A percentile compares a stretch with the other conserved stretches of the same genome.
phyloP scores from a whole-genome alignment of 2,329 filamentous ascomycete genomes.

The Xylariaceae sp. region DNA sequence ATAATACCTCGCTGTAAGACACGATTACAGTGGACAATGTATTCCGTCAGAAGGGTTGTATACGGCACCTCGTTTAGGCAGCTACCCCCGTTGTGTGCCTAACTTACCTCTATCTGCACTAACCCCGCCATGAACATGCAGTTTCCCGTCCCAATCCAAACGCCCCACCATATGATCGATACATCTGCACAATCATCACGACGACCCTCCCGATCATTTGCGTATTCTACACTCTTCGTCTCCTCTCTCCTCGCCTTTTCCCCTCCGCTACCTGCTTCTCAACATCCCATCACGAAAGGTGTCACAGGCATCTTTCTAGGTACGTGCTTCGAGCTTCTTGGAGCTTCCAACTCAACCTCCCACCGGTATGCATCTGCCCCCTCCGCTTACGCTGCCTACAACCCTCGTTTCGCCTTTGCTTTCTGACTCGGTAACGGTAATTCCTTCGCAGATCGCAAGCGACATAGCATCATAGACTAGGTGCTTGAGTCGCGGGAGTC shows the following conservation, averaged over 20 bases:
- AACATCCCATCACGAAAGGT: not conserved
- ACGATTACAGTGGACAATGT: too few species aligned
- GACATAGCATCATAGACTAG: not conserved
- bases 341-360: not conserved
- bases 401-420: not conserved
- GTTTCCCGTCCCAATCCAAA: not conserved
- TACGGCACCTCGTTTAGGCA: too few species aligned
- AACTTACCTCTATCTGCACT: too few species aligned
- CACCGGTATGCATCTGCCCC: not conserved
- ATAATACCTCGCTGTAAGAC: too few species aligned
- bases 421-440: not conserved
- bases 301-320: not conserved
- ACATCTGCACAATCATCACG: not conserved
- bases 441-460: not conserved
- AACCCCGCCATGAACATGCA: not conserved
- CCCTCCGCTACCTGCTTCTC: not conserved
- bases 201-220: not conserved
- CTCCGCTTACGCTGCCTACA: not conserved
- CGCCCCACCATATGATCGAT: not conserved
- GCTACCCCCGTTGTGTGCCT: too few species aligned
- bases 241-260: not conserved
- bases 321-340: not conserved
- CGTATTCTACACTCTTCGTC: not conserved
- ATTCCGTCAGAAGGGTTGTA: too few species aligned
- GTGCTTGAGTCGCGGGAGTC: not conserved